Evolutionary conservation across 805 yeast genomes (phyloP), one percentile per base, ranked within the genome.

Genomic region (Wickerhamomyces chaumierensis): DNA sequence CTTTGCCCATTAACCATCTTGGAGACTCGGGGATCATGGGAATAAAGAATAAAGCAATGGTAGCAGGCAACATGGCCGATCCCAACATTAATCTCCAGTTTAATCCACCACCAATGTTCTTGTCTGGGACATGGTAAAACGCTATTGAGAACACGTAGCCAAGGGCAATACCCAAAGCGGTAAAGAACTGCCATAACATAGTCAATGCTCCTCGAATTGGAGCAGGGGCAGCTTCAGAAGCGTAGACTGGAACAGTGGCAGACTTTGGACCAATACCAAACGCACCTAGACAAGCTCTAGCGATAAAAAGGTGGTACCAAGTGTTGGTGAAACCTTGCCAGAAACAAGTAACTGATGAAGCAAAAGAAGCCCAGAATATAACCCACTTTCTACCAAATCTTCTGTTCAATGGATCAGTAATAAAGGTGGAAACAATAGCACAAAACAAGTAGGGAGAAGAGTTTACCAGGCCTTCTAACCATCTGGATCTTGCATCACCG

Each of bases 121-220:
- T 42, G 13, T 61, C 60, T 25, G 58, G 58, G 37, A 77, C 71
- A 36, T 62, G 57, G 57, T 70, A 73, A 49, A 77, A 75, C 1
- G 80, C 80, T 47, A 77, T 60, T 3, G 73, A 68, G 32, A 78
- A 66, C 23, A 73, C 78, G 52, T 75, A 74, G 37, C 84, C 84
- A 57, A 77, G 63, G 78, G 75, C 73, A 45, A 77, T 75, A 51
- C 84, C 84, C 44, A 74, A 73, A 6, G 83, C 83, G 8, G 83
- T 77, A 65, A 75, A 75, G 41, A 75, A 63, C 56, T 77, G 84
- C 83, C 83, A 77, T 62, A 73, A 66, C 81, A 76, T 75, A 37
- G 75, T 79, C 38, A 77, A 58, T 4, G 78, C 64, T 41, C 84
- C 84, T 56, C 84, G 62, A 39, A 75, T 68, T 35, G 62, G 63